A percentile compares a stretch with the other conserved stretches of the same genome.
Conservation (phyloP, 345 rosid genomes). For the Sonneratia caseolaris region DNA sequence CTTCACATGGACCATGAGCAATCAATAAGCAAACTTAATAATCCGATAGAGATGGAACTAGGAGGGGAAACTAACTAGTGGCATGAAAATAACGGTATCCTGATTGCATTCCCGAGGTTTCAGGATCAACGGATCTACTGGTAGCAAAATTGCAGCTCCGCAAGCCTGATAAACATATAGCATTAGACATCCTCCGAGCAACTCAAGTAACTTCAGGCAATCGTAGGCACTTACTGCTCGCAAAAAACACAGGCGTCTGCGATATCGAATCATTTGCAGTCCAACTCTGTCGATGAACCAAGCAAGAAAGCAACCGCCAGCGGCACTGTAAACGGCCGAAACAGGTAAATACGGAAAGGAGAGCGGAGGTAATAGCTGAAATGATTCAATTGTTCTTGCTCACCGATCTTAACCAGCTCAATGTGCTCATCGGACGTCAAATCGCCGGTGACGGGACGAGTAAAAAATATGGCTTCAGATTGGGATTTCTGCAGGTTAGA, state of each 20-base stretch:
- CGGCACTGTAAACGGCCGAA: slow-evolving; percentile 30
- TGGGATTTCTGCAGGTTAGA: background rate
- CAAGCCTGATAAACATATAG: slow-evolving; percentile 17
- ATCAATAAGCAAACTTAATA: background rate
- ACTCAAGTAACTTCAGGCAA: background rate
- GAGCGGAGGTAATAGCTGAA: background rate
- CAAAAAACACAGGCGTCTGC: slow-evolving; percentile 7
- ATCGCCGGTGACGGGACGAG: background rate
- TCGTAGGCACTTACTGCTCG: slow-evolving; percentile 28
- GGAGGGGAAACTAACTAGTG: slow-evolving; percentile 33
- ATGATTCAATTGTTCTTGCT: slow-evolving; percentile 12
- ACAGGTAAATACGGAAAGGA: background rate
- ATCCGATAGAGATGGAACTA: background rate
- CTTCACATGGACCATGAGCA: background rate
- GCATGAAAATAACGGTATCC: slow-evolving; percentile 44
- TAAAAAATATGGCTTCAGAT: background rate
- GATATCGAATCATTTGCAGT: slow-evolving; percentile 11
- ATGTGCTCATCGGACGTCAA: slow-evolving; percentile 33
- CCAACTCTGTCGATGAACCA: slow-evolving; percentile 15
- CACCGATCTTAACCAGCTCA: slow-evolving; percentile 41
- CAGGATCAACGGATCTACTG: slow-evolving; percentile 22
- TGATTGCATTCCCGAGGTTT: slow-evolving; percentile 20
- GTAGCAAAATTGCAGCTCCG: slow-evolving; percentile 24
- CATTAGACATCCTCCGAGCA: background rate
- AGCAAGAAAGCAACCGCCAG: slow-evolving; percentile 30